Base-by-base conservation (phyloP, 106 monocot genomes). In the Phalaenopsis equestris region DNA sequence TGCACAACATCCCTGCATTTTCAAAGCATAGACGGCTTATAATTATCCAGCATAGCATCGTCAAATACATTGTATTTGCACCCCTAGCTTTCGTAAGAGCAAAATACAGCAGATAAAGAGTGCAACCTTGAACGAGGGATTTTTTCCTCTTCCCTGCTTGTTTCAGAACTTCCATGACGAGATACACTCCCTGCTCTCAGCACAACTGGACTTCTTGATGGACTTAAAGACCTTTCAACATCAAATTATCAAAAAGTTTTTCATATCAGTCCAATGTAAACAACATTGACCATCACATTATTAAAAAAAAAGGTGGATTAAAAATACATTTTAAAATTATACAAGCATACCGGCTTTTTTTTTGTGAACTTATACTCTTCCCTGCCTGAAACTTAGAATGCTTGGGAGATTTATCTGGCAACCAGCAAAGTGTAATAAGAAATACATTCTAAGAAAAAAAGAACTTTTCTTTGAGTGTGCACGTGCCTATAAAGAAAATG, bases 131-230 rank as follows among this genome's bases (percentile, higher is more conserved):
- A 77, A 87, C 43, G 78, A 49, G 41, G 42, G 64, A 41, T 42
- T 70, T 30, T 37, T 47, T 84, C 78, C 16, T 84, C 75, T 42
- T 83, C 82, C 67, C 46, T 76, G 70, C 57, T 84, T 42, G 75
- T 70, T 56, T 86, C 80, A 73, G 80, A 56, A 82, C 80, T 84
- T 43, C 77, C 84, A 73, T 82, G 83, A 77, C 41, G 39, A 85
- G 67, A 73, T 30, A 72, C 41, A 19, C 18, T 42, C 67, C 73
- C 80, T 5, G 67, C 46, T 49, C n/a, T 79, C 67, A 47, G 52
- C 67, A 70, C 85, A 41, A 17, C 47, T 76, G 86, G 81, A 77
- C 81, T 87, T 36, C 16, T 41, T 16, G 83, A 82, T 61, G 43
- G 65, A 64, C 79, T 88, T 45, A 1, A 68, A 70, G 61, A 72